Base-by-base conservation (phyloP, 495 filamentous ascomycete genomes). In the Articulospora tetracladia region DNA sequence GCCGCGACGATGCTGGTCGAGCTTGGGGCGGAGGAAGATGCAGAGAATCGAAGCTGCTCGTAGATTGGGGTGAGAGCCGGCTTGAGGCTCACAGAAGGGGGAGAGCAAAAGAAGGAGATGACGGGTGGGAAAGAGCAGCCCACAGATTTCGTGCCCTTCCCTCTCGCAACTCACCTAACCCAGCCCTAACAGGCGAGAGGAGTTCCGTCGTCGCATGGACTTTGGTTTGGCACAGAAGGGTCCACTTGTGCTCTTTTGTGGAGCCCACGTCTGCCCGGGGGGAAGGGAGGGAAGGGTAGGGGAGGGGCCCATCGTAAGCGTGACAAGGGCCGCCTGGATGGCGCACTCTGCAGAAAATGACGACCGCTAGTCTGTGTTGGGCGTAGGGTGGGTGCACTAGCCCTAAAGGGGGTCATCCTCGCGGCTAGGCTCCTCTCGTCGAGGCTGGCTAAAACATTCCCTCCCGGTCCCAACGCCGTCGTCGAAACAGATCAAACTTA, bases 151-250 rank as follows among this genome's bases (percentile, higher is more conserved):
- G 26, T 20, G 20, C 52, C 25, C 22, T 36, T 17, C 53, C 3
- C n/a, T 10, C 28, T 15, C 17, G 11, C 34, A 57, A 57, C 54
- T 57, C 54, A 41, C 54, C 54, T 27, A 17, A 57, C 54, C 54
- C 54, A 47, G 1, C 54, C 26, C 53, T 36, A 55, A 39, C 17
- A 20, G 27, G 22, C 27, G 30, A 32, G 30, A 32, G 30, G 30
- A 13, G 30, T 32, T 32, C 30, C 30, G 30, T 32, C 30, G 30
- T 32, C 30, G 30, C 17, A n/a, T n/a, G n/a, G n/a, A n/a, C n/a
- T n/a, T n/a, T n/a, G n/a, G n/a, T n/a, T n/a, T n/a, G n/a, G n/a
- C n/a, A n/a, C n/a, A n/a, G n/a, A n/a, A n/a, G n/a, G n/a, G n/a
- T n/a, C n/a, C n/a, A n/a, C n/a, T n/a, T n/a, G n/a, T n/a, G n/a